Evolutionary conservation across 2,329 filamentous ascomycete species (phyloP).

Genomic region (Scedosporium minutisporum): DNA sequence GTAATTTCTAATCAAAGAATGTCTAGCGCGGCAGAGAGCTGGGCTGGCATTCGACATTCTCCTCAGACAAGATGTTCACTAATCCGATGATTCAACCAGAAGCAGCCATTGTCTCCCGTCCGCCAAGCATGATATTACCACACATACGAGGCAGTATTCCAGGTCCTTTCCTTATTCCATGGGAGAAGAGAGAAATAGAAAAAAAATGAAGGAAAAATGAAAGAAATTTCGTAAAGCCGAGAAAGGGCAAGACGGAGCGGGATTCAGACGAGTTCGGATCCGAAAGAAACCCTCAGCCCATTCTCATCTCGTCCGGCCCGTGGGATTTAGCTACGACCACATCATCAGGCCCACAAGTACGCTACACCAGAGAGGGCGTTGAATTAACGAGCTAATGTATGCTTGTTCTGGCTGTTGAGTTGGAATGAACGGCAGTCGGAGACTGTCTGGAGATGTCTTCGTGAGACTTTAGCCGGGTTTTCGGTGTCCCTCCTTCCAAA

Average conservation of each 20-base stretch:
- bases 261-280: too few species aligned
- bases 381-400: not conserved
- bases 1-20: not conserved
- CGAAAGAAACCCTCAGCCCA: not conserved
- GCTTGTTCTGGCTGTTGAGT: not conserved
- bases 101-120: not conserved
- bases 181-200: too few species aligned
- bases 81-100: not conserved
- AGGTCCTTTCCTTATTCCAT: too few species aligned
- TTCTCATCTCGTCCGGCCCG: not conserved
- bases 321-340: not conserved
- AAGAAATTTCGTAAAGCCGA: too few species aligned
- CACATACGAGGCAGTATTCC: too few species aligned
- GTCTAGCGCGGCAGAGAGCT: not conserved
- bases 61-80: not conserved
- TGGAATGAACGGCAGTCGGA: not conserved
- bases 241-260: too few species aligned
- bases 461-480: not conserved
- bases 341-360: not conserved
- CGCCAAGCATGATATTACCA: too few species aligned
- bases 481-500: too few species aligned
- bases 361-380: not conserved
- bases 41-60: not conserved
- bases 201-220: too few species aligned
- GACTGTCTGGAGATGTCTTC: not conserved